Evolutionary conservation across 2,329 filamentous ascomycete genomes (phyloP).

Genomic region (Arthrobotrys conoides): DNA sequence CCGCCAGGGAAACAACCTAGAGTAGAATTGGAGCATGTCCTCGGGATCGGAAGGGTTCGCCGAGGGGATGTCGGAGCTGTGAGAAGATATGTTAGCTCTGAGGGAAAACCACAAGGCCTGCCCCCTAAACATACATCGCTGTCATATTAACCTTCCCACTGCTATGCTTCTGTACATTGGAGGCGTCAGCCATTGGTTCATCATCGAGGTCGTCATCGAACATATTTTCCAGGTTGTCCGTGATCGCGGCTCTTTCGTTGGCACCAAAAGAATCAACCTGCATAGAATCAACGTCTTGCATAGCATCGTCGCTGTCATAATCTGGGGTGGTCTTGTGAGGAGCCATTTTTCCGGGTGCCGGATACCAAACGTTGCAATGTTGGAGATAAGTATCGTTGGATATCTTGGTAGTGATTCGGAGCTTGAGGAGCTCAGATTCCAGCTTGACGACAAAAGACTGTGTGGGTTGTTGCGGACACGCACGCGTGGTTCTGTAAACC

Average conservation of each 20-base stretch:
- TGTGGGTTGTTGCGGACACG: conserved; percentile 28
- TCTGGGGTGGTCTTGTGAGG: conserved; percentile 36
- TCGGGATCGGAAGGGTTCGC: conserved; percentile 77
- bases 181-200: conserved; percentile 37
- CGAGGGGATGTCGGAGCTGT: conserved; percentile 50
- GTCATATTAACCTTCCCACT: conserved; percentile 4
- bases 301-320: conserved; percentile 38
- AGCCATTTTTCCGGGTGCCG: conserved; percentile 15
- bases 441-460: too few relatives aligned
- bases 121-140: conserved; percentile 38
- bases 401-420: background rate
- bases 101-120: background rate
- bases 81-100: background rate
- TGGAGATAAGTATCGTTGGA: background rate
- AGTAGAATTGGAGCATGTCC: conserved; percentile 93
- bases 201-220: conserved; percentile 51
- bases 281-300: conserved; percentile 49
- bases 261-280: conserved; percentile 29
- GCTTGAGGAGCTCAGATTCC: background rate
- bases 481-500: background rate
- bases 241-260: conserved; percentile 5
- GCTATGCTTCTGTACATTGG: conserved; percentile 29
- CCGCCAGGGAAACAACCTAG: conserved; percentile 93
- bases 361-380: background rate
- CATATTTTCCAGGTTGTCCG: conserved; percentile 50